Conservation (phyloP, 2,329 filamentous ascomycete species). For the Ceratocystis huliohia region DNA sequence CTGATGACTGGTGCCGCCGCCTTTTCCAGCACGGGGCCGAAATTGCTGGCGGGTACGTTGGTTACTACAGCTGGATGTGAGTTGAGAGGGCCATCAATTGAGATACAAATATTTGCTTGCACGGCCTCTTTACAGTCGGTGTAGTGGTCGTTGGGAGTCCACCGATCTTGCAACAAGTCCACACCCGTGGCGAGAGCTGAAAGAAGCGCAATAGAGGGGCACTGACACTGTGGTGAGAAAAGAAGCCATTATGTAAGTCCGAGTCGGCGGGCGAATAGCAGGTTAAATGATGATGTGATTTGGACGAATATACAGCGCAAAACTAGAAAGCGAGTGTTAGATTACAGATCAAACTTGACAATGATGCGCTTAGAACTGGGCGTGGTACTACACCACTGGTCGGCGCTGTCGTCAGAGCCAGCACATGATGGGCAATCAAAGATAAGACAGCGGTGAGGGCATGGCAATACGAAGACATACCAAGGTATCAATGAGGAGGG, state of each 20-base stretch:
- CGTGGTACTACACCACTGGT: neutral
- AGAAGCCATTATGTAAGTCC: conserved; percentile 29
- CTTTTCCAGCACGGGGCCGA: conserved; percentile 76
- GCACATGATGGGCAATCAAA: neutral
- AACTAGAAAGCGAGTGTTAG: neutral
- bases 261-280: neutral
- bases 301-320: neutral
- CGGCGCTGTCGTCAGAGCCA: neutral
- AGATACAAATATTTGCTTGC: neutral
- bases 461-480: neutral
- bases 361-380: neutral
- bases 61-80: conserved; percentile 44
- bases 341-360: neutral
- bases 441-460: neutral
- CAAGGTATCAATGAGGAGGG: conserved; percentile 5
- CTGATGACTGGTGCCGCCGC: conserved; percentile 78
- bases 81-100: neutral
- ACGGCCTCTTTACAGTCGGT: too few relatives aligned
- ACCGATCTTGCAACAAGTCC: neutral
- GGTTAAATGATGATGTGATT: conserved; percentile 7
- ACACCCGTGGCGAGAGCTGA: neutral
- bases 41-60: conserved; percentile 82
- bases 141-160: too few relatives aligned
- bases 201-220: conserved; percentile 2
- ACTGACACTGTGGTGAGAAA: conserved; percentile 36